Base-by-base conservation (phyloP, 2,329 filamentous ascomycete species). In the Fusarium dlaminii region DNA sequence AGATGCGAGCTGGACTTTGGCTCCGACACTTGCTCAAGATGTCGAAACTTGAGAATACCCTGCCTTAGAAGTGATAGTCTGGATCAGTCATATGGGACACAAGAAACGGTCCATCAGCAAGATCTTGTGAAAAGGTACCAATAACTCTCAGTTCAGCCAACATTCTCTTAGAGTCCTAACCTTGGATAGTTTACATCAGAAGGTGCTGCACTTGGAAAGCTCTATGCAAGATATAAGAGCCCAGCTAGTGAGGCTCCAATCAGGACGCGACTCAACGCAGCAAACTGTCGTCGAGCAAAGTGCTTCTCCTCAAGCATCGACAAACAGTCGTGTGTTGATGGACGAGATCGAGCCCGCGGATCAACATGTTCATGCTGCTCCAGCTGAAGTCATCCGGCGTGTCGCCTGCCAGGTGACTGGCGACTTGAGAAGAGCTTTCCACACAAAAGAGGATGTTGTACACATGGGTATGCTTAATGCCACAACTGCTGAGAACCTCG, bases 1-100 rank as follows among this genome's bases (percentile, higher is more conserved):
- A 73, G 74, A 49, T 75, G 74, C 29, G 73, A 75, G 20, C 36
- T 74, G 6, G 40, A 68, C 8, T 56, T 66, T 32, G 73, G 64
- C 32, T 66, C 60, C 10, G 68, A 74, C 14, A 56, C 58, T 37
- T 75, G 73, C 40, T 63, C 54, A 11, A 62, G 73, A 42, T 75
- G 73, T 22, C 63, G 73, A 18, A 70, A 63, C 36, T 32, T 75
- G 20, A 70, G 68, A 20, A 71, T 71, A 22, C 45, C 68, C 20
- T 71, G 68, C 30, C 12, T 71, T 20, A 66, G 70, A 52, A 66
- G 67, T 14, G 68, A 71, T 45, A 57, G 60, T 10, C 32, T 54
- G 12, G 68, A 71, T 27, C 56, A 57, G 11, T 32, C 54, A 13
- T 56, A 61, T 29, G 61, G 37, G 18, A 24, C 40, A 9, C 49